Evolutionary conservation across 176 grass and related monocot species (phyloP), one percentile per base, ranked within the genome.

Genomic region (Tillandsia fasciculata): DNA sequence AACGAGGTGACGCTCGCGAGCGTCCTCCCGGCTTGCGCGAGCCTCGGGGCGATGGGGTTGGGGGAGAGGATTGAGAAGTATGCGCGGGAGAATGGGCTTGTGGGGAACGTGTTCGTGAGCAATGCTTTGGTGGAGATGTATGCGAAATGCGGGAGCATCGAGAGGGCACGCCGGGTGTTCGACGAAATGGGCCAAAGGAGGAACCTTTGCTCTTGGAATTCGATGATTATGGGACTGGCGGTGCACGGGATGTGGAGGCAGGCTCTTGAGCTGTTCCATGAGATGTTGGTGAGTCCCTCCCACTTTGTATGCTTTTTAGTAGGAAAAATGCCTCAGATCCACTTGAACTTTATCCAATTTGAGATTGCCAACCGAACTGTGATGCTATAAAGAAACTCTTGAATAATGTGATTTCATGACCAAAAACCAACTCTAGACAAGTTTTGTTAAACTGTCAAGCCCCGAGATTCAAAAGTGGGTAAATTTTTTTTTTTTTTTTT

Each of bases 171-270:
- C 80, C 53, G 51, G 52, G 83, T 97, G 72, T 97, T 97, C 72
- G 74, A 85, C 63, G 73, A 53, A 24, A 90, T 92, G 2, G 79
- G 79, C 17, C 3, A 0, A 12, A 48, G 2, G 26, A 84, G 74
- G 63, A 88, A 92, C 73, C 77, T 92, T 68, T 88, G 85, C 70
- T 90, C 86, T 53, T 97, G 89, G 89, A 92, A 97, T 77, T 81
- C 93, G 2, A 89, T 97, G 93, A 83, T 97, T 67, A 78, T 85
- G 85, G 89, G 82, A 11, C 80, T 88, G 13, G 85, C 85, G 2
- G 70, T 91, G 48, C 89, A 91, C 75, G 89, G 85, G 2, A 69
- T 66, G 2, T 91, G 89, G 82, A 77, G 48, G 48, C 54, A 83
- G 50, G 79, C 70, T 2, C 73, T 91, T 67, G n/a, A 11, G 15